These are phyloP conservation scores for Aegilops speltoides DNA, from an alignment of 176 grass and related monocot genomes.

Conservation along the genomic window DNA sequence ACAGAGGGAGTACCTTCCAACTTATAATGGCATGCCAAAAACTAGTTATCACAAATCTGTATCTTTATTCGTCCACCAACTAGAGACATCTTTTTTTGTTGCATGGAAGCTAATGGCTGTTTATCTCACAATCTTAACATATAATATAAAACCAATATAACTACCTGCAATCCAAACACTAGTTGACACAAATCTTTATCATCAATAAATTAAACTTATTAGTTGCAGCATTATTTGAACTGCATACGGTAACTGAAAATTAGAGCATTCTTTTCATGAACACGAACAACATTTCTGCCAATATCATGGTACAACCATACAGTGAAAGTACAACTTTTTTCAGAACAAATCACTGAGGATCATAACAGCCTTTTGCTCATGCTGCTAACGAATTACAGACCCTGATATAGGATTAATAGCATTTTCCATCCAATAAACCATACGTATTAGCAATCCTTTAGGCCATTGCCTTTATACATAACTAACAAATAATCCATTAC, in stretches of 20 bases:
- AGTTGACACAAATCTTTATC: not conserved
- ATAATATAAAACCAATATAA: not conserved
- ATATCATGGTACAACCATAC: conserved; percentile 8
- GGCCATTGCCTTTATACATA: not conserved
- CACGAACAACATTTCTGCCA: not conserved
- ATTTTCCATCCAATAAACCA: not conserved
- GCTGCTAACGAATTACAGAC: not conserved
- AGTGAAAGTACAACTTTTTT: not conserved
- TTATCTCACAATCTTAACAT: not conserved
- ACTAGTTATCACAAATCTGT: not conserved
- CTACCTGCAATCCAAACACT: not conserved
- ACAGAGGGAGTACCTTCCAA: too few species aligned
- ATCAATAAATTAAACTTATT: not conserved
- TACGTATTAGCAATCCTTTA: not conserved
- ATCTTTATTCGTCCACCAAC: not conserved
- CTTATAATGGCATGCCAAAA: not conserved
- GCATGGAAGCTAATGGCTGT: not conserved
- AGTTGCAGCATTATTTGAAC: not conserved
- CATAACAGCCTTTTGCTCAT: not conserved
- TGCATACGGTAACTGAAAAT: not conserved
- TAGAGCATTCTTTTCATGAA: not conserved
- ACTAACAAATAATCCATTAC: not conserved
- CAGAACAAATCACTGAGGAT: not conserved
- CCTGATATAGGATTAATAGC: not conserved
- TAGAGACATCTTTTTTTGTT: not conserved